Evolutionary conservation across 768 basidiomycete species (phyloP), one percentile per base, ranked within the genome.

Genomic region (Russula virescens): DNA sequence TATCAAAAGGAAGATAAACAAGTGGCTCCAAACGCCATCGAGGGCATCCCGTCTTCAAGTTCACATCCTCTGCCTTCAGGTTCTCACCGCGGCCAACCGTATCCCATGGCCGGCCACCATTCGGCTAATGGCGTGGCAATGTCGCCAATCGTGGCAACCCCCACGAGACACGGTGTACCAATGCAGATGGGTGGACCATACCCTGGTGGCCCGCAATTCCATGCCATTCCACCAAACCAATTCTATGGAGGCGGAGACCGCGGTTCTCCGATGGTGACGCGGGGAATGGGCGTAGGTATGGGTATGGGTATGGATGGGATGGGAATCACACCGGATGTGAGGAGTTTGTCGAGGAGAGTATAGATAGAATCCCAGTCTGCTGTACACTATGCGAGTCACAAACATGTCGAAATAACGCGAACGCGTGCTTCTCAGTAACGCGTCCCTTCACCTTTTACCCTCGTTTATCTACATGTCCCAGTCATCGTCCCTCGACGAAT

Each of bases 221-320:
- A 68, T 42, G 57, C 73, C 7, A 75, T 80, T 21, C 66, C 79
- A n/a, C 72, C 78, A 0, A 59, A 59, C 21, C 80, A 79, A 60
- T 80, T 81, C 64, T 80, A 80, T 61, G 75, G 69, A n/a, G n/a
- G n/a, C 6, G 67, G 69, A 8, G 75, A 68, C 21, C 65, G 67
- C 40, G 48, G 58, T 35, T 60, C 62, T 19, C 66, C 59, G 3
- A 67, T 68, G 65, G 55, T 68, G 34, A 67, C 62, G 35, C 66
- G 67, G 18, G 54, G 56, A 2, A 59, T 63, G 26, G 25, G 59
- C 7, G 45, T 62, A 40, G 47, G 66, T 0, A 68, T 68, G 65
- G 63, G 66, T 0, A 68, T 68, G 65, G 63, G 60, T 25, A 66
- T 68, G 57, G 66, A 68, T 34, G 66, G 66, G 34, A 63, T 67